Evolutionary conservation across 2,329 filamentous ascomycete genomes (phyloP).

Genomic region (Juglanconis sp.): DNA sequence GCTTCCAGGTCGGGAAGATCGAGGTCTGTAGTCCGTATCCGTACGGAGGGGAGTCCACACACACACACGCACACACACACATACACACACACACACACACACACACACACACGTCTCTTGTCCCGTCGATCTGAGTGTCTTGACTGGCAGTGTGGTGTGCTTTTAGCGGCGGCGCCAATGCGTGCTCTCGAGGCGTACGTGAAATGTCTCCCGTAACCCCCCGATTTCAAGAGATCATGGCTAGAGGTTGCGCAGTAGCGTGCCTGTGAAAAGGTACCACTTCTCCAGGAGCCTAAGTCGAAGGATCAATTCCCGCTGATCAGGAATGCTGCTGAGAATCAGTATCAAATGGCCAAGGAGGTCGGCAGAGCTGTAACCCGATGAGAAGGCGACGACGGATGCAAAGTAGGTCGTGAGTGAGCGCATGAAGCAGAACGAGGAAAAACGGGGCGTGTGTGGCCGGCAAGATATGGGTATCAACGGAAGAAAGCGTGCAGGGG

Average conservation of each 20-base stretch:
- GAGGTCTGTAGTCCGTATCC: background rate
- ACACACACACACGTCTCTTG: background rate
- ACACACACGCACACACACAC: too few species aligned
- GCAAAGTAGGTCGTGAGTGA: background rate
- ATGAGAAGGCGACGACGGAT: background rate
- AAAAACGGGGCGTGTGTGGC: constrained; percentile 1
- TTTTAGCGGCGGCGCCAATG: background rate
- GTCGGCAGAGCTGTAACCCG: constrained; percentile 5
- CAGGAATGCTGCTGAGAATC: background rate
- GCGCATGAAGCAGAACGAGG: constrained; percentile 5
- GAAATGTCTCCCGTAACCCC: background rate
- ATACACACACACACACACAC: background rate
- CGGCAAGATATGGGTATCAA: constrained; percentile 10
- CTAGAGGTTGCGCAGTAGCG: background rate
- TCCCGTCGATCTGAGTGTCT: background rate
- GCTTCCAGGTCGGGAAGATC: background rate
- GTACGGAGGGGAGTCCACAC: too few species aligned
- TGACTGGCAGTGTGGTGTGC: background rate
- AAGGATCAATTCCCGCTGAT: background rate
- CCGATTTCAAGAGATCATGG: constrained; percentile 9
- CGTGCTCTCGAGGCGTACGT: background rate
- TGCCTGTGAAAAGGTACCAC: background rate
- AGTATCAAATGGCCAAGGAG: background rate
- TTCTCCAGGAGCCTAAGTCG: background rate
- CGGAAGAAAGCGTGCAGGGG: constrained; percentile 10